Evolutionary conservation across 148 eudicot genomes (phyloP).

Genomic region (Persicaria tinctoria): DNA sequence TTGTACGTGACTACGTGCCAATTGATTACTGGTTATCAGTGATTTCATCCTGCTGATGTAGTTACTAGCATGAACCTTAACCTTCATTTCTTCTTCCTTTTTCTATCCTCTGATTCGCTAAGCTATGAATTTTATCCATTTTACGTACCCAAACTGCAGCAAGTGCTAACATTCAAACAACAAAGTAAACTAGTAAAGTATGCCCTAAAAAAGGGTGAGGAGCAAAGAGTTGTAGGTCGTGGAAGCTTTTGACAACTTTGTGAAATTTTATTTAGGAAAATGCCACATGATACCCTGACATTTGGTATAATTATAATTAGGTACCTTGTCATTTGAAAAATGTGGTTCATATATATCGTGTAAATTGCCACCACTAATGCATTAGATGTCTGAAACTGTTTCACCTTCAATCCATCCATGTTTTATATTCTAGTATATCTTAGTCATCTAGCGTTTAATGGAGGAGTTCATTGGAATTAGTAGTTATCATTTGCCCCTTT

Average conservation of each 20-base stretch:
- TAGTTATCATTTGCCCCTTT: background rate
- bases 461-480: background rate
- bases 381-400: background rate
- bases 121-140: background rate
- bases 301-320: background rate
- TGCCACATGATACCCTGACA: slow-evolving; percentile 2
- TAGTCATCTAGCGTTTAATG: background rate
- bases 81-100: no score
- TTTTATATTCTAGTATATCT: no score
- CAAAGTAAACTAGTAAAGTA: no score
- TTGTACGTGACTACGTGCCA: background rate
- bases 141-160: background rate
- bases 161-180: no score
- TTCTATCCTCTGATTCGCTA: background rate
- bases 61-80: no score
- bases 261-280: background rate
- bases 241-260: no score
- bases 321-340: background rate
- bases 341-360: background rate
- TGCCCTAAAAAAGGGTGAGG: no score
- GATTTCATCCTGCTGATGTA: no score
- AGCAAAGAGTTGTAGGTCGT: no score
- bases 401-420: background rate
- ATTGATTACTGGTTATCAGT: background rate
- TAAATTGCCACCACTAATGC: background rate